Conservation (phyloP, 2,329 filamentous ascomycete species). For the Hirsutella rhossiliensis region DNA sequence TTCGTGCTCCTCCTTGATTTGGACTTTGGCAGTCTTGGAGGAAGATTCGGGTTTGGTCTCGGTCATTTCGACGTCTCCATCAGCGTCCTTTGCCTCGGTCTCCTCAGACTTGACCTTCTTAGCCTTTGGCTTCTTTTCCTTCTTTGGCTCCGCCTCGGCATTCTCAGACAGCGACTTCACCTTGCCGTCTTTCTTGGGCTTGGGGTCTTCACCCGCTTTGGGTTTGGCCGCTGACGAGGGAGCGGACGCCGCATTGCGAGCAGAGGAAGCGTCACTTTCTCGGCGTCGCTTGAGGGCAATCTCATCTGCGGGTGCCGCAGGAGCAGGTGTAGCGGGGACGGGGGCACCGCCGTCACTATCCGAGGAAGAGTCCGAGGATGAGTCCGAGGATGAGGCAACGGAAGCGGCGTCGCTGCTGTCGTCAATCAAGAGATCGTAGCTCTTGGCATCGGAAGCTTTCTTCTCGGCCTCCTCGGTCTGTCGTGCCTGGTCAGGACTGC, state of each 20-base stretch:
- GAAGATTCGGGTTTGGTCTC: not conserved
- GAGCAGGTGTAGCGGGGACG: constrained; percentile 8
- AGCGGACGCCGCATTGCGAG: constrained; percentile 10
- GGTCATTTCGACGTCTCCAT: not conserved
- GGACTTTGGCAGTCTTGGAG: not conserved
- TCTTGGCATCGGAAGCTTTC: constrained; percentile 4
- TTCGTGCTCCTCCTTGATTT: not conserved
- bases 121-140: constrained; percentile 5
- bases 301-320: constrained; percentile 15
- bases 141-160: not conserved
- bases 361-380: constrained; percentile 8
- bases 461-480: constrained; percentile 11
- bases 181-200: not conserved
- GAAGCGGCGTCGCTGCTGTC: constrained; percentile 7
- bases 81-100: not conserved
- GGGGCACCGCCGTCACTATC: constrained; percentile 12
- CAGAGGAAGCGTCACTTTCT: constrained; percentile 16
- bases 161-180: not conserved
- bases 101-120: constrained; percentile 6
- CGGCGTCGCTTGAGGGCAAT: constrained; percentile 18
- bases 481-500: not conserved
- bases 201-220: constrained; percentile 5
- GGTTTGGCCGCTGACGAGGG: constrained; percentile 1
- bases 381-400: constrained; percentile 1
- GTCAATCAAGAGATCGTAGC: constrained; percentile 2